phyloP scores from a whole-genome alignment of 2,329 filamentous ascomycete species.

The Fusarium phyllophilum region DNA sequence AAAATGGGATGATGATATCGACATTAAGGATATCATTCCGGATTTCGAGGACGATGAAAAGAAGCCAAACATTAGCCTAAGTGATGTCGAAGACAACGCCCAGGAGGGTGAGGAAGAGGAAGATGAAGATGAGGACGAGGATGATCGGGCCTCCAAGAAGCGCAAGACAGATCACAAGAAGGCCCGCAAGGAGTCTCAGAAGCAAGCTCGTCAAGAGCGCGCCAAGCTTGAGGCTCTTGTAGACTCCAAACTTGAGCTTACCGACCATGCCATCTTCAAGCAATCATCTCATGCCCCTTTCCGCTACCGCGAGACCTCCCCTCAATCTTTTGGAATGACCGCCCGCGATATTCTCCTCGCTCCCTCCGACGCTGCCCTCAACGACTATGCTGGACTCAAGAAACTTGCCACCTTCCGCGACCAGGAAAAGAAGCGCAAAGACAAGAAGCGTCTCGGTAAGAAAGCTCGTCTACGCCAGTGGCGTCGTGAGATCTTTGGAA shows the following conservation, averaged over 20 bases:
- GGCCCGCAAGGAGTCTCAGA: constrained; percentile 68
- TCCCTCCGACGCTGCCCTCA: constrained; percentile 84
- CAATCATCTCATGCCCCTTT: constrained; percentile 60
- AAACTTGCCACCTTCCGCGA: constrained; percentile 93
- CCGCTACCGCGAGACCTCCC: constrained; percentile 94
- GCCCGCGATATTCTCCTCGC: constrained; percentile 89
- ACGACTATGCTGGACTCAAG: constrained; percentile 92
- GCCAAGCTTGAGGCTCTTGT: constrained; percentile 87
- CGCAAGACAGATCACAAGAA: constrained; percentile 71
- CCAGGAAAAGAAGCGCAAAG: constrained; percentile 85
- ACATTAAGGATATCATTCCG: constrained; percentile 91
- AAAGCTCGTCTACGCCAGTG: constrained; percentile 91
- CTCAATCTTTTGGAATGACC: constrained; percentile 88
- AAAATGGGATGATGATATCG: constrained; percentile 95
- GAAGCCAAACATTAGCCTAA: constrained; percentile 64
- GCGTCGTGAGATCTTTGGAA: constrained; percentile 73
- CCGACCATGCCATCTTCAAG: constrained; percentile 69
- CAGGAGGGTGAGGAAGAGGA: constrained; percentile 45
- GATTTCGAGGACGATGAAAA: constrained; percentile 78
- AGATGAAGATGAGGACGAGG: constrained; percentile 54
- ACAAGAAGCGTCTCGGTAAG: constrained; percentile 90
- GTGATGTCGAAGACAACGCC: constrained; percentile 54
- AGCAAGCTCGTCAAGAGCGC: constrained; percentile 81
- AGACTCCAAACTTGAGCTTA: constrained; percentile 81
- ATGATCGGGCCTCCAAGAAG: constrained; percentile 63